Percentiles rank a stretch among this genome's conserved stretches.
Evolutionary conservation across 306 rosid species (phyloP).

Genomic region (Acacia acuminata): DNA sequence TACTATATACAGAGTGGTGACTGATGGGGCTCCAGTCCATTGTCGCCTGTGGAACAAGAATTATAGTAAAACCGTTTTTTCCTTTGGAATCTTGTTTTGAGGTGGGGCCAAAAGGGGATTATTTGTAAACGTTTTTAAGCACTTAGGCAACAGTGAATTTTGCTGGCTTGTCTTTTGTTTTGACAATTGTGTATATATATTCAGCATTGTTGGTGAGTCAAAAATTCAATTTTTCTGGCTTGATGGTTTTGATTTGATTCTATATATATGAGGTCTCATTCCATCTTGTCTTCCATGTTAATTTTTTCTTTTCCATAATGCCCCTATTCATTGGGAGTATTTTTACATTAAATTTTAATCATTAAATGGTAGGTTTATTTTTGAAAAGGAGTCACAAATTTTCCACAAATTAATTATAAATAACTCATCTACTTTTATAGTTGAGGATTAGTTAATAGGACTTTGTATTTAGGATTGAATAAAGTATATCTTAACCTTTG

Average conservation of each 20-base stretch:
- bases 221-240: background rate
- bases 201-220: background rate
- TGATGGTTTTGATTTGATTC: background rate
- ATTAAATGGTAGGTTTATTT: background rate
- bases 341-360: too few species aligned
- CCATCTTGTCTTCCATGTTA: too few species aligned
- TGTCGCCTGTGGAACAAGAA: conserved; percentile 10
- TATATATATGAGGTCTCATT: background rate
- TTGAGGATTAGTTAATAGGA: too few species aligned
- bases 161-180: conserved; percentile 23
- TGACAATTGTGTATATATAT: background rate
- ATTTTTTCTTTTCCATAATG: too few species aligned
- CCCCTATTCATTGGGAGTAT: background rate
- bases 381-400: background rate
- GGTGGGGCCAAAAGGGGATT: background rate
- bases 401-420: too few species aligned
- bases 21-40: background rate
- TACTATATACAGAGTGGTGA: conserved; percentile 3
- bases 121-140: background rate
- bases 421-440: too few species aligned
- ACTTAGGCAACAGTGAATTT: background rate
- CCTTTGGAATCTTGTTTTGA: background rate
- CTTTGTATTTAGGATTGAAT: too few species aligned
- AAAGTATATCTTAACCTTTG: too few species aligned
- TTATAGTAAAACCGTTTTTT: background rate